Evolutionary conservation across 768 basidiomycete species (phyloP).

Genomic region (Lactarius vividus): DNA sequence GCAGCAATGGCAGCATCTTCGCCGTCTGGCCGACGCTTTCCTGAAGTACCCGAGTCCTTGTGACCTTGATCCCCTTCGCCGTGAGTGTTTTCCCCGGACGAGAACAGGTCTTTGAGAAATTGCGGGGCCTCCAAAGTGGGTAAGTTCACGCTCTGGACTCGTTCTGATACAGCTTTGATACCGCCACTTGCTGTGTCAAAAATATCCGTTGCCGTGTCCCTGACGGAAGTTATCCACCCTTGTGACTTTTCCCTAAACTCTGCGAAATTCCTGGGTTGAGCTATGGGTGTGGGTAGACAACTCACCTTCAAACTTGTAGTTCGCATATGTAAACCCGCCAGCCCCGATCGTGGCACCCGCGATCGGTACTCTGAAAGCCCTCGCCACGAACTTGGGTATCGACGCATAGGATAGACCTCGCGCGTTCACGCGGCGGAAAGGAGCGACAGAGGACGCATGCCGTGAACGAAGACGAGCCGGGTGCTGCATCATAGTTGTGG

Average conservation of each 20-base stretch:
- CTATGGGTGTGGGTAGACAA: constrained; percentile 9
- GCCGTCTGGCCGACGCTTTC: constrained; percentile 46
- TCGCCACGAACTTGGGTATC: constrained; percentile 82
- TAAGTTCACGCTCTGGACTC: constrained; percentile 58
- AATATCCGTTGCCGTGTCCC: constrained; percentile 67
- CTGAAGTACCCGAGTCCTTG: constrained; percentile 38
- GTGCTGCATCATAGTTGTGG: constrained; percentile 54
- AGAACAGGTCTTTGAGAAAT: constrained; percentile 66
- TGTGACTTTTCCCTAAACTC: constrained; percentile 70
- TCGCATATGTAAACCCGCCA: constrained; percentile 89
- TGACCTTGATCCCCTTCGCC: constrained; percentile 35
- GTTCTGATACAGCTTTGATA: constrained; percentile 56
- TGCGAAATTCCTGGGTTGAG: constrained; percentile 32
- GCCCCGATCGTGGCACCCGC: constrained; percentile 89
- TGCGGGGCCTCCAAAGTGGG: constrained; percentile 56
- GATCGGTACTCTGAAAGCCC: constrained; percentile 85
- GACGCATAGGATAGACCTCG: constrained; percentile 83
- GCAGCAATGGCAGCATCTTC: constrained; percentile 68
- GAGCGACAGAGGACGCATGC: constrained; percentile 43
- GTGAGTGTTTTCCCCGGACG: constrained; percentile 28
- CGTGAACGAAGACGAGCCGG: constrained; percentile 45
- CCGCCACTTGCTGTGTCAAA: constrained; percentile 72
- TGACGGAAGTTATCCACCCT: constrained; percentile 61
- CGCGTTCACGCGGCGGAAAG: constrained; percentile 64
- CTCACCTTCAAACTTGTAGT: constrained; percentile 94